Conservation (phyloP, 441 rosid genomes). For the Adansonia grandidieri region DNA sequence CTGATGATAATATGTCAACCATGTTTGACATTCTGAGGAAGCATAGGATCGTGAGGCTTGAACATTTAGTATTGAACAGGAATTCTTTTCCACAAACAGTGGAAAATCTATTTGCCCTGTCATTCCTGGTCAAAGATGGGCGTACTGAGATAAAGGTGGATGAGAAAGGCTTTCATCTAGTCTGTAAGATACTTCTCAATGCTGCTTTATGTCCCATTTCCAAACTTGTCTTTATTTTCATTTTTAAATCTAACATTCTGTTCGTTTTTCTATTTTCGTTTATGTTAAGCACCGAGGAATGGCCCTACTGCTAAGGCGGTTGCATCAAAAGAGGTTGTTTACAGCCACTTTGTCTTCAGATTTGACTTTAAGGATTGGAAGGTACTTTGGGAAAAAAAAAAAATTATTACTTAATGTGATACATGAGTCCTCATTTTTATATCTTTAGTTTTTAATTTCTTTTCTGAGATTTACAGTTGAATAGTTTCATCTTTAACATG, state of each 20-base stretch:
- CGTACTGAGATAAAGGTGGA: slow-evolving; percentile 43
- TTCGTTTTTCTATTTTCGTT: not conserved
- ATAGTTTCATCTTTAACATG: not conserved
- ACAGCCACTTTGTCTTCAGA: slow-evolving; percentile 48
- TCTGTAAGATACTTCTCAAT: slow-evolving; percentile 34
- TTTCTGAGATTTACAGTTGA: not conserved
- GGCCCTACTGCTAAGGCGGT: slow-evolving; percentile 40
- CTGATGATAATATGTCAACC: slow-evolving; percentile 41
- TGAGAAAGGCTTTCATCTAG: slow-evolving; percentile 39
- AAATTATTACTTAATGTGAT: not conserved
- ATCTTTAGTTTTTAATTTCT: not conserved
- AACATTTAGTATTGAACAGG: slow-evolving; percentile 40
- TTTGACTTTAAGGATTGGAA: slow-evolving; percentile 48
- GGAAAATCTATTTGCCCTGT: slow-evolving; percentile 48
- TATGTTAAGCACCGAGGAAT: slow-evolving; percentile 42
- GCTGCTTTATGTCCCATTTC: not conserved
- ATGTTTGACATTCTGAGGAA: slow-evolving; percentile 46
- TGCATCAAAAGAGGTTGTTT: slow-evolving; percentile 35
- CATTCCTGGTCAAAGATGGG: slow-evolving; percentile 50
- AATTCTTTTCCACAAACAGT: slow-evolving; percentile 50
- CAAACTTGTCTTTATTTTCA: not conserved
- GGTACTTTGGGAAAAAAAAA: slow-evolving; percentile 25
- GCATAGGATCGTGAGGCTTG: slow-evolving; percentile 39
- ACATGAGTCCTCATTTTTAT: not conserved
- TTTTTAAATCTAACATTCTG: not conserved